Evolutionary conservation across 441 rosid species (phyloP).

Genomic region (Corymbia calophylla): DNA sequence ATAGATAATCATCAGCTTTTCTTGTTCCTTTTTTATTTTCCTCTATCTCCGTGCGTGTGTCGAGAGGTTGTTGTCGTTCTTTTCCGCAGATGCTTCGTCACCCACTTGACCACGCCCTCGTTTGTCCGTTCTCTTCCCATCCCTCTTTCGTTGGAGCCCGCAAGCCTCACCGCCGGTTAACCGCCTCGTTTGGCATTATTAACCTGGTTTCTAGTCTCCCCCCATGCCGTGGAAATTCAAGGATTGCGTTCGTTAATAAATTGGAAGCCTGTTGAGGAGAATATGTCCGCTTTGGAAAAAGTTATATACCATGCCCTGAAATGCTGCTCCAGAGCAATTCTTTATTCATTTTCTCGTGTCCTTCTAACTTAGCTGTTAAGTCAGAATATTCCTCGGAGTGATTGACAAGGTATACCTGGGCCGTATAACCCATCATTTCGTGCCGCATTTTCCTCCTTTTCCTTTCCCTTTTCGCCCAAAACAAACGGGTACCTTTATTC

Average conservation of each 20-base stretch:
- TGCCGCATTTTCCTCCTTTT: neutral
- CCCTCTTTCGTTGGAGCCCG: neutral
- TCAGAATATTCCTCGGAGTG: neutral
- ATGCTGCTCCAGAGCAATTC: neutral
- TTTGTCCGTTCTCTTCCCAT: slow-evolving; percentile 9
- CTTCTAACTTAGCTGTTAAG: neutral
- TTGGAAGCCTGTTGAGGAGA: neutral
- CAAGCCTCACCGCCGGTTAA: slow-evolving; percentile 1
- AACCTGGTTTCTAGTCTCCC: neutral
- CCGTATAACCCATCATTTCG: neutral
- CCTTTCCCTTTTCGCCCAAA: neutral
- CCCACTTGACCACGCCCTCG: neutral
- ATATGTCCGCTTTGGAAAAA: neutral
- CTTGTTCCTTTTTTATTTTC: neutral
- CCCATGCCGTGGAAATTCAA: neutral
- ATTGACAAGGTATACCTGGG: neutral
- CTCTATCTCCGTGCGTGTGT: neutral
- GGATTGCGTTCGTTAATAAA: neutral
- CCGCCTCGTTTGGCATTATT: neutral
- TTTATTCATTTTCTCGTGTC: neutral
- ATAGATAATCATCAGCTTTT: slow-evolving; percentile 44
- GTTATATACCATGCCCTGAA: neutral
- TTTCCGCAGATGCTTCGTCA: slow-evolving; percentile 21
- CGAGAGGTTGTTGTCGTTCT: neutral
- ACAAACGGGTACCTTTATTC: neutral